Base-by-base conservation (phyloP, 495 filamentous ascomycete species). In the Jackrogersella multiformis region DNA sequence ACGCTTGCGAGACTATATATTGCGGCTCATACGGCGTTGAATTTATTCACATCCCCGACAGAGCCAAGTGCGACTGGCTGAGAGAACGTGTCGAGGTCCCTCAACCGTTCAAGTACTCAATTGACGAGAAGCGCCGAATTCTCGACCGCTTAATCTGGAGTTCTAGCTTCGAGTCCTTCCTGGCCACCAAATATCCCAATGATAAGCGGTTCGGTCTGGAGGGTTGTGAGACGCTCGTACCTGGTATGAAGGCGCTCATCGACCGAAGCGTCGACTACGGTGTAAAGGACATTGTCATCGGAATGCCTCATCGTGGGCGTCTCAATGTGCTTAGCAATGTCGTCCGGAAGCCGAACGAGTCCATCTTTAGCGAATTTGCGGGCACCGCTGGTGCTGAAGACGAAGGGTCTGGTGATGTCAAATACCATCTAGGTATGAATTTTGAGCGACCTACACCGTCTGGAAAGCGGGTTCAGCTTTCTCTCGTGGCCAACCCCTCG, bases 381-480 rank as follows among this genome's bases (percentile, higher is more conserved):
- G 95, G 95, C 63, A 91, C 91, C 36, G 81, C 92, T 32, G 94
- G 92, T 72, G 90, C 93, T 23, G 89, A 89, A 61, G 95, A 99
- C 72, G 95, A 98, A 79, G 95, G 95, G 59, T 98, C 96, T 49
- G 95, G 95, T 65, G 95, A 99, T 78, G 95, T 99, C 77, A 99
- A 99, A 79, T 99, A 99, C 81, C 95, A 99, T 82, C 81, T 99
- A 73, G 95, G 95, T 71, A 99, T 99, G 95, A 98, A 98, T 82
- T 99, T 99, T 73, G 96, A 99, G 81, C 92, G 95, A 51, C 95
- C 95, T 30, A 99, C 95, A 18, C 95, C 95, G 56, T 98, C 96
- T 23, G 95, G 95, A 72, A 98, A 97, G 85, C 95, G 95, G 56
- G 95, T 99, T 15, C 95, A 98, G 83, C 88, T 99, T 30, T 99